Base-by-base conservation (phyloP, 495 filamentous ascomycete genomes). In the Pyronema omphalodes region DNA sequence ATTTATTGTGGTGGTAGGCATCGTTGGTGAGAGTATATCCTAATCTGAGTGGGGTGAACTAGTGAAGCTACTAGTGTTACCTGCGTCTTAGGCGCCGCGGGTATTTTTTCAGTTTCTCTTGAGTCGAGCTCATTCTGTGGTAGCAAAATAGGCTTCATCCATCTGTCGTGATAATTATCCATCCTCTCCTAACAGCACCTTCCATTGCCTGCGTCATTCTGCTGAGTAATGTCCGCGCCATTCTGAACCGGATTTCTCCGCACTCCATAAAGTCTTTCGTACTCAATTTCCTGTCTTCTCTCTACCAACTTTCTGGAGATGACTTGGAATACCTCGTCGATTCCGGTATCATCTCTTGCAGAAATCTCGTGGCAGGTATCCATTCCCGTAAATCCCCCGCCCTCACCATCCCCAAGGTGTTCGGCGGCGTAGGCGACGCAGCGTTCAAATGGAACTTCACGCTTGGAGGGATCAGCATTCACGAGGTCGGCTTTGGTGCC, bases 351-450 rank as follows among this genome's bases (percentile, higher is more conserved):
- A 64, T 84, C 85, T 72, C 88, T 85, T 18, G 89, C 88, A 60
- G 81, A 86, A 60, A 98, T 89, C 71, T 98, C 89, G 68, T 96
- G 89, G 62, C 89, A 95, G 57, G 85, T 89, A 63, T 94, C 88
- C 88, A 88, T 94, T 9, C 86, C 86, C 7, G 85, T 80, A 54
- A 55, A 61, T 52, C 55, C 53, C 63, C 52, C 34, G 57, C 59
- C 58, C 57, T 63, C 57, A 57, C 60, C 54, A 51, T 57, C 57
- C 46, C 57, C 60, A 19, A 94, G 75, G 58, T 94, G 81, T 61
- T 95, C 89, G 0, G 86, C 87, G 15, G 94, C 87, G 66, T 94
- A 98, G 8, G 83, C 85, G 61, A 95, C 93, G 59, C 88, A 94
- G 37, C 82, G 73, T 67, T 98, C 89, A 64, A 95, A 98, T 11